Evolutionary conservation across 2,329 filamentous ascomycete species (phyloP).

Genomic region (Fusarium sacchari): DNA sequence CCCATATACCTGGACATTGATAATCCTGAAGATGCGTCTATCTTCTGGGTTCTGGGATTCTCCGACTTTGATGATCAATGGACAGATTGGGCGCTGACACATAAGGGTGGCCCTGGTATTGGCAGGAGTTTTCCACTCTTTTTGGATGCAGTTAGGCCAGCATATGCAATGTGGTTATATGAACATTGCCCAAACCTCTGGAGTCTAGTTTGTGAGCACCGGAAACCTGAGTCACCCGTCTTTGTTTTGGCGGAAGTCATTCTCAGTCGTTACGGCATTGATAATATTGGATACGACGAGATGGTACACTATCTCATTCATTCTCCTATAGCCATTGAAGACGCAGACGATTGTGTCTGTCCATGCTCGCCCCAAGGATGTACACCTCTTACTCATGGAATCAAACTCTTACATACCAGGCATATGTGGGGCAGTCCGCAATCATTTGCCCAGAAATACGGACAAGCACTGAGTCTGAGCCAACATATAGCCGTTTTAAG

Average conservation of each 20-base stretch:
- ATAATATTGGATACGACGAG: no score
- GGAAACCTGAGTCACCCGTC: no score
- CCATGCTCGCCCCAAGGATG: background rate
- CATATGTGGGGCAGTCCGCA: fast-evolving
- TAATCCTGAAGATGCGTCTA: background rate
- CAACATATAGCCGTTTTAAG: background rate
- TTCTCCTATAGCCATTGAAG: fast-evolving
- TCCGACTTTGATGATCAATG: background rate
- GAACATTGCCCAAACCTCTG: background rate
- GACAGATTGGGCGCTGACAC: background rate
- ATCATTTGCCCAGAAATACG: fast-evolving
- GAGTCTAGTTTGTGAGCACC: background rate
- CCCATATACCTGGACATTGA: background rate
- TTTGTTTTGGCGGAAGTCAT: background rate
- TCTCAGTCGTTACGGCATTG: fast-evolving
- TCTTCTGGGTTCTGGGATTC: background rate
- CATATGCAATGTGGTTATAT: background rate
- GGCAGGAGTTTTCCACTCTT: fast-evolving
- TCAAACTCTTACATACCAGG: fast-evolving
- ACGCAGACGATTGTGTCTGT: background rate
- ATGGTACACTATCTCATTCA: background rate
- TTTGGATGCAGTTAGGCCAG: background rate
- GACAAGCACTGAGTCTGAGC: fast-evolving
- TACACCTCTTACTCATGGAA: background rate
- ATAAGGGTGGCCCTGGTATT: background rate